Base-by-base conservation (phyloP, 2,329 filamentous ascomycete genomes). In the Colletotrichum sp. region DNA sequence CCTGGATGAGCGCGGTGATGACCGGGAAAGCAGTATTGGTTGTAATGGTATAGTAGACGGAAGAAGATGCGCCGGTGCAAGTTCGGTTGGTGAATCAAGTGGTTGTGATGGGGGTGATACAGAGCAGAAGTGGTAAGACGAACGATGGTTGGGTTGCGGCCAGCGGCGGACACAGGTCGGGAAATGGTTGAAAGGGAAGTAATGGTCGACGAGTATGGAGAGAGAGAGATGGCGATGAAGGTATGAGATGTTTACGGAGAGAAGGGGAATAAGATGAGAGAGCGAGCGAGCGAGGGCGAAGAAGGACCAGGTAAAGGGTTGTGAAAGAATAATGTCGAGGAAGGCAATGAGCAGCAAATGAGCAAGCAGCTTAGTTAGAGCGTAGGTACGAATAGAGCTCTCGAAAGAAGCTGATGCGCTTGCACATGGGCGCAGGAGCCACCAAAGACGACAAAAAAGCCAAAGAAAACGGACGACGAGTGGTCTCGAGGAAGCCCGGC, bases 401-500 rank as follows among this genome's bases (percentile, higher is more conserved):
- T 58, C 28, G 58, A 55, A 72, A 72, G 69, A 75, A 61, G 69
- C 36, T 24, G 69, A 63, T 68, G 62, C 62, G 66, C 34, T 59
- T 59, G 67, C 36, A 26, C 56, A 32, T 36, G 24, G 16, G 55
- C 66, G 73, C 56, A 73, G 56, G 55, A 75, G 73, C 73, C 73
- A 67, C 62, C 69, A 67, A 56, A 64, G 43, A 64, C 64, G 38
- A 63, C 66, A 71, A 64, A 30, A 62, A 67, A 75, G 73, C 69
- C 73, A 68, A 66, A 73, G 69, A 73, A 68, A 56, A 68, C 69
- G 63, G 56, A 73, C 62, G 30, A 64, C 62, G 52, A 72, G 32
- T 66, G 43, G 73, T 62, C 30, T 56, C 65, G 18, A 55, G 61
- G 67, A 71, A 71, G 71, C 32, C 59, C 59, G 36, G 72, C 69